These are phyloP conservation scores for Gloeopeniophorella convolvens DNA, from an alignment of 768 basidiomycete genomes.

Conservation along the genomic window DNA sequence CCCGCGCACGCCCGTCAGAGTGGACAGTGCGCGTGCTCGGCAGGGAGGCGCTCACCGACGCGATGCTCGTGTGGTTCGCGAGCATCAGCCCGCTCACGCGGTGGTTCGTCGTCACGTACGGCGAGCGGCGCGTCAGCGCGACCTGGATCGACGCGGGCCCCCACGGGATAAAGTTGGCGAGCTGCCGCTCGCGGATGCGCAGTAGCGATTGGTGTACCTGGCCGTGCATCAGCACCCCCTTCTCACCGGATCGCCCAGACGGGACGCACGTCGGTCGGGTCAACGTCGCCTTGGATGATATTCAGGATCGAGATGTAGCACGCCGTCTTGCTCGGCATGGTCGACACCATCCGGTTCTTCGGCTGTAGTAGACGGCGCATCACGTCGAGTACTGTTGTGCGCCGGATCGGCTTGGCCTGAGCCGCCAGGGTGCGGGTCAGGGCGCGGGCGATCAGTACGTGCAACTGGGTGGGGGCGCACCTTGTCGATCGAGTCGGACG, in stretches of 20 bases:
- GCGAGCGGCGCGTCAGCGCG: constrained; percentile 85
- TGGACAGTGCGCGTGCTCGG: not conserved
- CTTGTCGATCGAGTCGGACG: constrained; percentile 94
- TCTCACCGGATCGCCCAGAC: not conserved
- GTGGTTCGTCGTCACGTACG: constrained; percentile 82
- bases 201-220: constrained; percentile 97
- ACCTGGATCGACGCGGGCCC: constrained; percentile 98
- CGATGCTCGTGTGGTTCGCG: constrained; percentile 98
- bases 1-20: not conserved
- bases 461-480: constrained; percentile 31
- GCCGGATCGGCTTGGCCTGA: constrained; percentile 89
- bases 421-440: not conserved
- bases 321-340: constrained; percentile 81
- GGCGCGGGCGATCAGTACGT: not conserved
- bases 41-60: constrained; percentile 56
- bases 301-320: constrained; percentile 98
- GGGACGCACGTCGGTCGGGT: constrained; percentile 82
- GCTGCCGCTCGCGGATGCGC: constrained; percentile 91
- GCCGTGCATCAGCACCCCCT: not conserved
- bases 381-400: constrained; percentile 96
- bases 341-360: constrained; percentile 97
- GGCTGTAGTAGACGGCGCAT: constrained; percentile 97
- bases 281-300: constrained; percentile 98
- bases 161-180: constrained; percentile 99
- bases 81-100: constrained; percentile 98